Conservation (phyloP, 1,284 basidiomycete species). For the Leccinum solheimii region DNA sequence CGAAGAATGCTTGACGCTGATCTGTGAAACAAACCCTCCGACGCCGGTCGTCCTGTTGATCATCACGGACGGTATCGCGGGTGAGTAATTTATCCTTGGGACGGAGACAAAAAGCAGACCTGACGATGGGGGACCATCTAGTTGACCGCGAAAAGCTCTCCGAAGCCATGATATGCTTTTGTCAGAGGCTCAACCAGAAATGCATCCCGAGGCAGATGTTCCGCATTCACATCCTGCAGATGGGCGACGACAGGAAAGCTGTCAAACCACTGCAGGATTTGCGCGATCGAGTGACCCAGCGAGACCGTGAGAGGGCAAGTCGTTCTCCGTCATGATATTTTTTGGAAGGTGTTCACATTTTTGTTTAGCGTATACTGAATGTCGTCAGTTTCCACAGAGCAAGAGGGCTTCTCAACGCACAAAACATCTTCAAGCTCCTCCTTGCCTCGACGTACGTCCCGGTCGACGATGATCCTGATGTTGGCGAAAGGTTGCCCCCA, state of each 20-base stretch:
- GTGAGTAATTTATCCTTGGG: slow-evolving; percentile 13
- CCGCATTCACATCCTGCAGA: slow-evolving; percentile 29
- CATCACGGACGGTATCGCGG: slow-evolving; percentile 25
- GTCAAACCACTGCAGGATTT: slow-evolving; percentile 28
- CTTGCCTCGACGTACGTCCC: slow-evolving; percentile 23
- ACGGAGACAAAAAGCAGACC: background rate
- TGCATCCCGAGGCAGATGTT: slow-evolving; percentile 22
- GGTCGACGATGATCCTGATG: slow-evolving; percentile 25
- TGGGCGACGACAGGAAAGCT: slow-evolving; percentile 28
- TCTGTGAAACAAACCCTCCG: slow-evolving; percentile 3
- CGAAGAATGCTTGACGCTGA: slow-evolving; percentile 15
- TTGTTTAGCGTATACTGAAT: slow-evolving; percentile 23
- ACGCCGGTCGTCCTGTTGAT: slow-evolving; percentile 24
- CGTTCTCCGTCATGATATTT: background rate
- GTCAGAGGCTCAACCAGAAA: slow-evolving; percentile 12
- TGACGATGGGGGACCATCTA: slow-evolving; percentile 1
- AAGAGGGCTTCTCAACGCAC: slow-evolving; percentile 24
- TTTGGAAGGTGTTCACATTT: background rate
- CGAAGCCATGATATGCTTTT: slow-evolving; percentile 16
- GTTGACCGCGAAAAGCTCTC: slow-evolving; percentile 20
- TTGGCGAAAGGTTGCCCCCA: slow-evolving; percentile 15
- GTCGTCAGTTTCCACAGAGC: slow-evolving; percentile 28
- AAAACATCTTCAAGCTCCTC: slow-evolving; percentile 25
- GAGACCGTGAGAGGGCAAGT: slow-evolving; percentile 22
- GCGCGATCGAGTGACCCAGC: slow-evolving; percentile 20